A percentile compares a stretch with the other conserved stretches of the same genome.
Evolutionary conservation across 179 eudicot species (phyloP).

Genomic region (Sideroxylon spinosum): DNA sequence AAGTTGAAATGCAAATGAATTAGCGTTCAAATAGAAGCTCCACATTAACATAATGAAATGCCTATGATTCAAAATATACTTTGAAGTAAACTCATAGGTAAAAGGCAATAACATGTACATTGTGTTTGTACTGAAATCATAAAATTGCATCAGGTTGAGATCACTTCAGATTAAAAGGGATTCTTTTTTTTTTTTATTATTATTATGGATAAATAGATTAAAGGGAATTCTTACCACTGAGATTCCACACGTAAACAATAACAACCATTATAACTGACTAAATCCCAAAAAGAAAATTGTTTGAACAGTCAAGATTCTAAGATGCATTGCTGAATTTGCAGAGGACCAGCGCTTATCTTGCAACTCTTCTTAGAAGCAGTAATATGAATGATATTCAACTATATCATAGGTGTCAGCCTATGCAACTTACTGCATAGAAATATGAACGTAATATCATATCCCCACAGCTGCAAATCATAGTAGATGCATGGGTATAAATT

Average conservation of each 20-base stretch:
- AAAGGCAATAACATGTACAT: not conserved
- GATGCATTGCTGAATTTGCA: not conserved
- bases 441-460: not conserved
- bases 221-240: not conserved
- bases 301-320: not conserved
- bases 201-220: not conserved
- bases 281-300: not conserved
- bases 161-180: conserved; percentile 1
- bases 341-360: not conserved
- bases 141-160: not conserved
- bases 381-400: no score
- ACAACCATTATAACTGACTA: not conserved
- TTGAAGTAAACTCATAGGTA: not conserved
- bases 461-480: not conserved
- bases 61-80: not conserved
- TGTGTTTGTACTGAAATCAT: not conserved
- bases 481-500: not conserved
- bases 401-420: not conserved
- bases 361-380: not conserved
- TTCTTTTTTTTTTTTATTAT: no score
- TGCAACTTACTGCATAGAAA: not conserved
- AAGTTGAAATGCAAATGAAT: not conserved
- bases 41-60: not conserved
- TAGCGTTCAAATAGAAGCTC: not conserved
- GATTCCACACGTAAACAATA: not conserved